Evolutionary conservation across 2,329 filamentous ascomycete species (phyloP), one percentile per base, ranked within the genome.

Genomic region (Penicillium sp.): DNA sequence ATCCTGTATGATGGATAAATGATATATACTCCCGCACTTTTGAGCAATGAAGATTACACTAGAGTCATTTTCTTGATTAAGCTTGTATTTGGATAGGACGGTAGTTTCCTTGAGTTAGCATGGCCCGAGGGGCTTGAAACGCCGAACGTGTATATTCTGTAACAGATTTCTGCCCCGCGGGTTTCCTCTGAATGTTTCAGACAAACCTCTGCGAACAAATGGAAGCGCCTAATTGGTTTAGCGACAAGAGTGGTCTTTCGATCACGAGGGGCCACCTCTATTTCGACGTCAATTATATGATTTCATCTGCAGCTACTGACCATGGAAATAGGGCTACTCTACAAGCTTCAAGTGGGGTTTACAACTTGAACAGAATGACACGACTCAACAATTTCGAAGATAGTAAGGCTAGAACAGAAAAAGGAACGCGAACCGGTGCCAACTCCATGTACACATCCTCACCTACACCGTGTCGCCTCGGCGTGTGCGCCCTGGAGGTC

Each of bases 1-100:
- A 47, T 61, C 49, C 53, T 60, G 54, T 59, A 59, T 54, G 56
- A 61, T 57, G 60, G 59, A 61, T 56, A 56, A 52, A 60, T 56
- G 57, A 58, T 58, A 60, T 53, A 58, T 54, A 58, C 47, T 42
- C 50, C 49, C 47, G 23, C 28, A 53, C 45, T 42, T 42, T 34
- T 49, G 41, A 41, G 45, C 49, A 54, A 50, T 51, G 48, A 45
- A 52, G 42, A 42, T 53, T 58, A 36, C 24, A 28, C 33, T 42
- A 9, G 34, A 23, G 28, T 29, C 6, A 26, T 21, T 26, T 15
- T 21, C n/a, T 18, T 18, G 34, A 36, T 36, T 13, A 13, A 18
- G 5, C 18, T 29, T 21, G 9, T 9, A 38, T 8, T 9, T 18
- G 18, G n/a, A 6, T 36, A 18, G 16, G 16, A 8, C 8, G 16